These are phyloP conservation scores for Debaryomyces subglobosus DNA, from an alignment of 1,139 yeast genomes.

Conservation along the genomic window DNA sequence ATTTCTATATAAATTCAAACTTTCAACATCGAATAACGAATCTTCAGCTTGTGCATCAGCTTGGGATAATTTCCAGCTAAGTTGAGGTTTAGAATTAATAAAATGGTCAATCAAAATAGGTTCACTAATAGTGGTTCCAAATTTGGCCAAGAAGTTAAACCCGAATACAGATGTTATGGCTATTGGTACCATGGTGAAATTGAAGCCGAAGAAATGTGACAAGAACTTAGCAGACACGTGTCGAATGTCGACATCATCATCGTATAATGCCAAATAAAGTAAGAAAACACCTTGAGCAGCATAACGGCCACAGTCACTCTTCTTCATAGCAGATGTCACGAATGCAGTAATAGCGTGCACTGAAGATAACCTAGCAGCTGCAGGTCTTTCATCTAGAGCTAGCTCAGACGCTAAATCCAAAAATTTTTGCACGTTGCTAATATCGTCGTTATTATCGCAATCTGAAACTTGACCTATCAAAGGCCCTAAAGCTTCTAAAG, in stretches of 20 bases:
- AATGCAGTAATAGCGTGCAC: slow-evolving; percentile 45
- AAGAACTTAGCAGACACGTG: slow-evolving; percentile 36
- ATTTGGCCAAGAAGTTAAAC: background rate
- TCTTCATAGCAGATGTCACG: slow-evolving; percentile 11
- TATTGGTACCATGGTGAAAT: slow-evolving; percentile 11
- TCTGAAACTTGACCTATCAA: slow-evolving; percentile 22
- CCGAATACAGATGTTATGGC: background rate
- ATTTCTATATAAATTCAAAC: slow-evolving; percentile 32
- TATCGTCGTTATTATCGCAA: background rate
- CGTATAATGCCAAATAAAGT: slow-evolving; percentile 31
- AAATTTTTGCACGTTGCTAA: slow-evolving; percentile 13
- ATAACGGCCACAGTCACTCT: slow-evolving; percentile 7
- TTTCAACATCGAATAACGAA: slow-evolving; percentile 36
- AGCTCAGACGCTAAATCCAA: slow-evolving; percentile 27
- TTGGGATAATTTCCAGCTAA: slow-evolving; percentile 6
- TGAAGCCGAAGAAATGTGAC: slow-evolving; percentile 22
- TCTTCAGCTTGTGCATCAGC: slow-evolving; percentile 3
- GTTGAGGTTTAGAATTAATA: slow-evolving; percentile 4
- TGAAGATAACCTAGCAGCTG: slow-evolving; percentile 50
- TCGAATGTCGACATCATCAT: slow-evolving; percentile 62
- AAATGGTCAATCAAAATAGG: slow-evolving; percentile 6
- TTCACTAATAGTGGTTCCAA: background rate
- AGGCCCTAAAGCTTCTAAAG: slow-evolving; percentile 54
- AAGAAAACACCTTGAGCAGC: slow-evolving; percentile 17
- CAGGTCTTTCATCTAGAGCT: slow-evolving; percentile 47